A percentile compares a stretch with the other conserved stretches of the same genome.
phyloP scores from a whole-genome alignment of 2,329 filamentous ascomycete genomes.

The Coniella lustricola region DNA sequence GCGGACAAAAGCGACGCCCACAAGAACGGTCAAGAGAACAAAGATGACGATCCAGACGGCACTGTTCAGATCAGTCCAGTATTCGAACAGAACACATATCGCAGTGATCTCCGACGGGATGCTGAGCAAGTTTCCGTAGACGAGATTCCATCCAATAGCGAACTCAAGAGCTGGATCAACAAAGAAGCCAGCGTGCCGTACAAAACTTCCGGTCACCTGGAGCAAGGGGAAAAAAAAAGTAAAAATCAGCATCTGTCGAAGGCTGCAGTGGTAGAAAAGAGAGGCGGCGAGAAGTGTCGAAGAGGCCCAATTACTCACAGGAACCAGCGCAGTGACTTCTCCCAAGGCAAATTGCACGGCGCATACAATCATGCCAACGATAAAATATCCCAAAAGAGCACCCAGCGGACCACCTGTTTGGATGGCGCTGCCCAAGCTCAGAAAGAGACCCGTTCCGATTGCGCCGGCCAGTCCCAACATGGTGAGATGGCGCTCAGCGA shows the following conservation, averaged over 20 bases:
- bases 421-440: constrained; percentile 49
- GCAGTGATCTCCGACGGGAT: constrained; percentile 57
- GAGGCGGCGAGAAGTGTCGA: background rate
- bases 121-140: constrained; percentile 47
- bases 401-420: constrained; percentile 42
- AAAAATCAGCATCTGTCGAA: no score
- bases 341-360: constrained; percentile 53
- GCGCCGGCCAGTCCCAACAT: constrained; percentile 57
- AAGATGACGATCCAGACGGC: constrained; percentile 46
- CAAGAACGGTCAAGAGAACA: constrained; percentile 45
- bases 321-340: constrained; percentile 53
- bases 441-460: constrained; percentile 55
- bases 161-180: constrained; percentile 55
- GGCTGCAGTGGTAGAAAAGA: no score
- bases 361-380: constrained; percentile 49
- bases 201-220: constrained; percentile 51
- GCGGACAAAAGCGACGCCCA: constrained; percentile 51
- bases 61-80: constrained; percentile 53
- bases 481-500: constrained; percentile 50
- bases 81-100: constrained; percentile 54
- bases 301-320: constrained; percentile 24
- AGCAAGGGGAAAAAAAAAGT: no score
- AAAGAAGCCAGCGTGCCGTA: constrained; percentile 52
- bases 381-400: constrained; percentile 45
- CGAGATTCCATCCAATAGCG: constrained; percentile 47